Base-by-base conservation (phyloP, 345 rosid species). In the Populus euphratica region DNA sequence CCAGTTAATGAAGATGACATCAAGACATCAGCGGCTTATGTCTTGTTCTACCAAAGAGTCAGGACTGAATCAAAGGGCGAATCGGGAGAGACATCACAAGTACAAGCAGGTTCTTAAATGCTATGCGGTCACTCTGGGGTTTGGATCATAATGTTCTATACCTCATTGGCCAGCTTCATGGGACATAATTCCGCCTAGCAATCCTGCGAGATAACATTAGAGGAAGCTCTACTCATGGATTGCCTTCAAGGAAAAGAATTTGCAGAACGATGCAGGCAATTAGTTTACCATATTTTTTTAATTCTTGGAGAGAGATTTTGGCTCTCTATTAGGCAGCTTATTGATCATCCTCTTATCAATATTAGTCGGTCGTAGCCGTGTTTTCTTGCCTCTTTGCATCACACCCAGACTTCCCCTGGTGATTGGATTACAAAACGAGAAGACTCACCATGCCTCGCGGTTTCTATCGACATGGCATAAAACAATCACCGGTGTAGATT, bases 11-110 rank as follows among this genome's bases (percentile, higher is more conserved):
- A 93, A 78, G 50, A 88, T 0, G 94, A 91, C n/a, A 86, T 95
- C 77, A 91, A 84, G 91, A 95, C 92, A 33, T 77, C 94, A 35
- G 93, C 96, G 67, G 98, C 98, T 41, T 95, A 95, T 50, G 90
- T 95, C 73, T 82, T 95, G 80, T 93, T 92, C 85, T 95, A 95
- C 77, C 89, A 68, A 78, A 87, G 98, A 87, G 97, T 93, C 74
- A 70, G 38, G 80, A 65, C 74, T 66, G 86, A 79, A 78, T 47
- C 77, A 16, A 75, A 61, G 71, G 73, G 20, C 50, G 83, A 72
- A 65, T n/a, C 35, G 68, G 87, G 85, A 68, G 88, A 82, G 83
- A 61, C 85, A 31, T 86, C 85, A 0, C 77, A 73, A 16, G 73
- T 75, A 75, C 79, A 63, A 72, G 68, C 78, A 59, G 64, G 67